A percentile compares a stretch with the other conserved stretches of the same genome.
phyloP scores from a whole-genome alignment of 306 rosid genomes.

The Abrus precatorius region DNA sequence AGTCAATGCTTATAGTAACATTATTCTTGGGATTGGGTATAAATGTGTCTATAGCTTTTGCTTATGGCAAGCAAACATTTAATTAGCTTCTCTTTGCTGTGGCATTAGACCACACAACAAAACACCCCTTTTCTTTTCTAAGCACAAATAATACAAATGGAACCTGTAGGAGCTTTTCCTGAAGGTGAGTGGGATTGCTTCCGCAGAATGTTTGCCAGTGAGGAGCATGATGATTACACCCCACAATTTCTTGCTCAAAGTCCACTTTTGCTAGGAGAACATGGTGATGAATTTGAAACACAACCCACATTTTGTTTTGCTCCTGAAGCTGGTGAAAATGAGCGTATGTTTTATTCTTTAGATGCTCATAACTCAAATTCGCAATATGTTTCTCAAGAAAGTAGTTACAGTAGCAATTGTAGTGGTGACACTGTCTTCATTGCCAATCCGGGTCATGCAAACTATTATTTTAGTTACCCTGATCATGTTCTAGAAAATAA shows the following conservation, averaged over 20 bases:
- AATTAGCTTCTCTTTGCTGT: conserved; percentile 38
- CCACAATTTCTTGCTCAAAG: conserved; percentile 60
- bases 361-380: conserved; percentile 57
- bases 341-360: conserved; percentile 60
- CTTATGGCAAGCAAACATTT: conserved; percentile 50
- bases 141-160: conserved; percentile 55
- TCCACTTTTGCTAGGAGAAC: conserved; percentile 50
- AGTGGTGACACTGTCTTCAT: conserved; percentile 46
- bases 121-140: neutral
- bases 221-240: conserved; percentile 61
- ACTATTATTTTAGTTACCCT: conserved; percentile 45
- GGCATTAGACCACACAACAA: conserved; percentile 23
- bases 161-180: conserved; percentile 67
- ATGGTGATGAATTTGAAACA: conserved; percentile 54
- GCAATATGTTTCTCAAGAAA: conserved; percentile 64
- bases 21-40: conserved; percentile 52
- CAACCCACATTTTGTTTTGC: conserved; percentile 48
- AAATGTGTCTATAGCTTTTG: conserved; percentile 48
- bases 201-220: conserved; percentile 57
- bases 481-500: conserved; percentile 33
- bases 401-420: conserved; percentile 52
- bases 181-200: conserved; percentile 81
- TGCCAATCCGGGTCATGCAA: conserved; percentile 50
- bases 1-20: conserved; percentile 64
- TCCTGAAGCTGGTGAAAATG: conserved; percentile 48